Base-by-base conservation (phyloP, 1,139 yeast genomes). In the Blastobotrys indianensis region DNA sequence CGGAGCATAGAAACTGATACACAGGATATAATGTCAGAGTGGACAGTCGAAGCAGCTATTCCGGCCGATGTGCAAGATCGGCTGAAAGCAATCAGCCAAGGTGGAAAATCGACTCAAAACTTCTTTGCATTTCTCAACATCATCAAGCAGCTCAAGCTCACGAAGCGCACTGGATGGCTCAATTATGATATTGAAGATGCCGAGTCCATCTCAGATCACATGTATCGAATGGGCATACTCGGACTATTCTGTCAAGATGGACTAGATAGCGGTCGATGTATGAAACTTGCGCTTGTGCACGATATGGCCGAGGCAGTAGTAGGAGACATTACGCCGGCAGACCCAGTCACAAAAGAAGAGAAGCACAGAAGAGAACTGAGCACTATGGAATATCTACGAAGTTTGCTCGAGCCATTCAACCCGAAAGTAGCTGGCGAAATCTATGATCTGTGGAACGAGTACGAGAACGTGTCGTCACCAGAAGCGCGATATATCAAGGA, bases 401-500 rank as follows among this genome's bases (percentile, higher is more conserved):
- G 74, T 2, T 62, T 88, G 37, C 74, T 88, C 28, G 64, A 71
- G 50, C 82, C 83, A 8, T 83, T 84, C 62, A 85, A 85, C 61
- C 67, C 68, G 11, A 61, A 55, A 11, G 87, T 85, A 35, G 81
- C 94, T 7, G 60, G 68, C 28, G 92, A 85, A 54, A 73, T 92
- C 48, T 66, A 75, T 54, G 82, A 79, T 39, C 74, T 82, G 53
- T 92, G 97, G 96, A 70, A 81, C 50, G 97, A 90, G 65, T 92
- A 92, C 65, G 98, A 92, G 67, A 81, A 84, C 58, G 81, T 85
- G 55, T 73, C 90, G 55, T 76, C 83, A 41, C 66, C 78, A 20
- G 98, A 92, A 64, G 96, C 97, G 4, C 74, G 82, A 47, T 86
- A 85, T 58, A 95, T 88, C 49, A 92, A 92, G 66, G 97, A 92